Conservation (phyloP, 306 rosid genomes). For the Vachellia pachyceras region DNA sequence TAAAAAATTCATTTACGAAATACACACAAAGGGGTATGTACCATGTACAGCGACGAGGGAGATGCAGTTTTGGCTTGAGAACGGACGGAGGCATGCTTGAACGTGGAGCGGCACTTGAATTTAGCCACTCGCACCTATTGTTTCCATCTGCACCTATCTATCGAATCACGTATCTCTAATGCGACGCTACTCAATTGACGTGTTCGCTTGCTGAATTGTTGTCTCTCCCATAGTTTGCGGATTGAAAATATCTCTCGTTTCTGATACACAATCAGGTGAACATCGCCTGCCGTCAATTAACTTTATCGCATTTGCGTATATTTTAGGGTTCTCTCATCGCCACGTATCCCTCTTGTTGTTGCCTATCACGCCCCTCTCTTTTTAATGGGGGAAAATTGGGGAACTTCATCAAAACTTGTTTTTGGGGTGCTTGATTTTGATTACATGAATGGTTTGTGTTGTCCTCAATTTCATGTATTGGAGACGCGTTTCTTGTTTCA, state of each 20-base stretch:
- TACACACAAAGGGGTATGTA: too few relatives aligned
- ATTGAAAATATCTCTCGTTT: constrained; percentile 7
- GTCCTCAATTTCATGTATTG: not conserved
- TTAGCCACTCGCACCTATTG: not conserved
- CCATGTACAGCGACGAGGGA: not conserved
- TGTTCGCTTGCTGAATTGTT: not conserved
- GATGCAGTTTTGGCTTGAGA: not conserved
- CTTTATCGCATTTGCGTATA: not conserved
- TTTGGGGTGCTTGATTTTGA: constrained; percentile 15
- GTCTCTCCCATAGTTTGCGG: not conserved
- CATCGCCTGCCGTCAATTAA: not conserved
- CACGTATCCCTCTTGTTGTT: not conserved
- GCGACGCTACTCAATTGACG: not conserved
- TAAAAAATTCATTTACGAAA: too few relatives aligned
- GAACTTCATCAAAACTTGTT: not conserved
- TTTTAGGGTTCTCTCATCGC: constrained; percentile 31
- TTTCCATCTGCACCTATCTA: not conserved
- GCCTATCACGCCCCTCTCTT: not conserved
- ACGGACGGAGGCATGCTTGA: not conserved
- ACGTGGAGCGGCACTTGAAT: not conserved
- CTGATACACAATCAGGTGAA: constrained; percentile 26
- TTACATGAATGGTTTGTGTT: not conserved
- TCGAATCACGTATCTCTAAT: not conserved
- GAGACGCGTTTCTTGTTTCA: not conserved
- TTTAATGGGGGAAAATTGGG: not conserved